phyloP scores from a whole-genome alignment of 768 basidiomycete species.

The Lentinus brumalis region DNA sequence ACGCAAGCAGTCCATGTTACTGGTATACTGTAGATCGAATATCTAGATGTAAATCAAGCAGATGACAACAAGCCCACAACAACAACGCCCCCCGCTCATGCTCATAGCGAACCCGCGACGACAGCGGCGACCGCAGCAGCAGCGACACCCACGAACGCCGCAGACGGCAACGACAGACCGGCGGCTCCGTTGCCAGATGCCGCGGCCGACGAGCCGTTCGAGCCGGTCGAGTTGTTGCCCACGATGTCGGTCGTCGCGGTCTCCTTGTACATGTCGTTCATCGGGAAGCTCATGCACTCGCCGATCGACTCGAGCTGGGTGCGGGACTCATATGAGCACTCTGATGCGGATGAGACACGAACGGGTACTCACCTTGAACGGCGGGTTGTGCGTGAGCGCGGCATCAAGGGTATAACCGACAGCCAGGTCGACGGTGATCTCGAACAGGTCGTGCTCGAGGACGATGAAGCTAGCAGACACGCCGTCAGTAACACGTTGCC shows the following conservation, averaged over 20 bases:
- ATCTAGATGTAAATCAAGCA: not conserved
- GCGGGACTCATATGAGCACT: not conserved
- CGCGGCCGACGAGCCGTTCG: conserved; percentile 3
- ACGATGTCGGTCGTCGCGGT: conserved; percentile 62
- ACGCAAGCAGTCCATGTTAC: not conserved
- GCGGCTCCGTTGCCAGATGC: conserved; percentile 1
- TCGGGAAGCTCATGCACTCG: conserved; percentile 65
- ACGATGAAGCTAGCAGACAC: conserved; percentile 72
- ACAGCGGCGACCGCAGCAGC: conserved; percentile 11
- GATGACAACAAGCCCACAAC: not conserved
- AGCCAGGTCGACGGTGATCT: conserved; percentile 88
- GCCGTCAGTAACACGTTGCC: not conserved
- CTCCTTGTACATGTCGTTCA: conserved; percentile 80
- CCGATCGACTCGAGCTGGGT: conserved; percentile 73
- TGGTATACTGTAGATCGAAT: not conserved
- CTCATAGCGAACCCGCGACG: conserved; percentile 8
- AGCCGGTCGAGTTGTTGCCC: conserved; percentile 43
- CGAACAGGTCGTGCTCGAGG: conserved; percentile 83
- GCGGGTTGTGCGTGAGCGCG: conserved; percentile 65
- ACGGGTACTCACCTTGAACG: conserved; percentile 55
- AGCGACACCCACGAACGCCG: conserved; percentile 9
- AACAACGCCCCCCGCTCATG: not conserved
- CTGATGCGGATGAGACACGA: not conserved
- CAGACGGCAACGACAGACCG: not conserved
- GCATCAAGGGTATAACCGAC: conserved; percentile 82